phyloP scores from a whole-genome alignment of 805 yeast species.

The Kluyveromyces aestuarii region DNA sequence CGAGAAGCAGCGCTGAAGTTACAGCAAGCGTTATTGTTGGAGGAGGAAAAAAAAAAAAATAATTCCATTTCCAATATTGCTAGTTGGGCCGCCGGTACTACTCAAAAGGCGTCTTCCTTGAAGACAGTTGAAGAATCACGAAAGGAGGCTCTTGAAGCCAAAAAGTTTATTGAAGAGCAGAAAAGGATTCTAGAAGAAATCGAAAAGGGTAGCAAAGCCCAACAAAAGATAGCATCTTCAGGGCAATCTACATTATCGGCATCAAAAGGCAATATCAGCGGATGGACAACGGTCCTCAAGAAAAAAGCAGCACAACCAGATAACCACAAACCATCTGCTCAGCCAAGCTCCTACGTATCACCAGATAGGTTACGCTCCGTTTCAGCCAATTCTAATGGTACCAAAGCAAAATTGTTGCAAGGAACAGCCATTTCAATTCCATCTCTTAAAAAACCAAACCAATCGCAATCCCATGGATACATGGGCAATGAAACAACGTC shows the following conservation, averaged over 20 bases:
- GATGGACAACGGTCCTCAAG: conserved; percentile 26
- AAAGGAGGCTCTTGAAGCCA: conserved; percentile 15
- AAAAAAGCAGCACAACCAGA: conserved; percentile 13
- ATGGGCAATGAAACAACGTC: conserved; percentile 30
- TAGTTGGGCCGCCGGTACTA: conserved; percentile 22
- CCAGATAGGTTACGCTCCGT: conserved; percentile 30
- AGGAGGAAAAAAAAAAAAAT: conserved; percentile 14
- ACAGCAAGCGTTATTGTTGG: conserved; percentile 11
- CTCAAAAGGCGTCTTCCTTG: not conserved
- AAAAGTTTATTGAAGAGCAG: conserved; percentile 25
- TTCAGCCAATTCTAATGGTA: conserved; percentile 11
- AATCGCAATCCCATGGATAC: conserved; percentile 12
- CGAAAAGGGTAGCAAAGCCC: conserved; percentile 47
- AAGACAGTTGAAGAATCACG: conserved; percentile 6
- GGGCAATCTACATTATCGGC: conserved; percentile 44
- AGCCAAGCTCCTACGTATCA: conserved; percentile 17
- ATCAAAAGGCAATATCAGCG: conserved; percentile 5
- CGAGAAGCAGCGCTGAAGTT: conserved; percentile 14
- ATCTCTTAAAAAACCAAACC: conserved; percentile 12
- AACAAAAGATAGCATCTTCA: conserved; percentile 46
- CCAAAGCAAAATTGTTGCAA: conserved; percentile 7
- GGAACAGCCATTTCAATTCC: conserved; percentile 26
- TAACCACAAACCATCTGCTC: conserved; percentile 14
- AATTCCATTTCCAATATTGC: conserved; percentile 12
- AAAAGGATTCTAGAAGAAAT: conserved; percentile 37